Percentiles rank a stretch among this genome's conserved stretches.
These are phyloP conservation scores for Nectriaceae sp. DNA, from an alignment of 2,329 filamentous ascomycete genomes.

Conservation along the genomic window DNA sequence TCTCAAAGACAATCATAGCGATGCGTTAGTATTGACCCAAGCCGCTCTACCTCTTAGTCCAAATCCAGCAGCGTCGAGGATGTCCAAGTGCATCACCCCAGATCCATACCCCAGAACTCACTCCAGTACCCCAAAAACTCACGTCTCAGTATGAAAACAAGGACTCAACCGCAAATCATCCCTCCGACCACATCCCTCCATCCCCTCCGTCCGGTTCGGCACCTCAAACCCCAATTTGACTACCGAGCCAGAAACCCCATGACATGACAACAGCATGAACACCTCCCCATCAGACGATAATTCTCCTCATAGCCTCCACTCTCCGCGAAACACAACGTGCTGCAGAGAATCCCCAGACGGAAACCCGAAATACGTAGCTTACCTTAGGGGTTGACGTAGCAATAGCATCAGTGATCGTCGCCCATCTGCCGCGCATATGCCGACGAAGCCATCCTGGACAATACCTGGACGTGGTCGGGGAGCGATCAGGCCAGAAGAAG, in stretches of 20 bases:
- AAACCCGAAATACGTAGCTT: background rate
- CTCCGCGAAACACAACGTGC: background rate
- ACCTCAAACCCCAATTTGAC: background rate
- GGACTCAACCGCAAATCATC: background rate
- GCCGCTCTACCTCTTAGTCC: background rate
- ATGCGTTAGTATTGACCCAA: background rate
- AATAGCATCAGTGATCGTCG: constrained; percentile 17
- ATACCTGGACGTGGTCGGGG: constrained; percentile 6
- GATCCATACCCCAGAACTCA: too few species aligned
- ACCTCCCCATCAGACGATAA: background rate
- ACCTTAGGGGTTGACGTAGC: background rate
- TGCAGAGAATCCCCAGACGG: background rate
- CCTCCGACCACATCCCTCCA: background rate
- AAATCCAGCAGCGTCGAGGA: too few species aligned
- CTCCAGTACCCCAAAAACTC: background rate
- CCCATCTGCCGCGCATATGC: constrained; percentile 32
- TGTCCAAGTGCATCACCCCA: too few species aligned
- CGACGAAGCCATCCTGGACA: constrained; percentile 19
- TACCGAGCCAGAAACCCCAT: background rate
- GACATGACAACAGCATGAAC: background rate
- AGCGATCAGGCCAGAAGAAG: constrained; percentile 31
- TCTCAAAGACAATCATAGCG: background rate
- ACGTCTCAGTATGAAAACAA: background rate
- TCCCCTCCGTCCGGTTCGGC: background rate
- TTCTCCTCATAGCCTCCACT: background rate